phyloP scores from a whole-genome alignment of 345 rosid species.

The Syzygium oleosum region DNA sequence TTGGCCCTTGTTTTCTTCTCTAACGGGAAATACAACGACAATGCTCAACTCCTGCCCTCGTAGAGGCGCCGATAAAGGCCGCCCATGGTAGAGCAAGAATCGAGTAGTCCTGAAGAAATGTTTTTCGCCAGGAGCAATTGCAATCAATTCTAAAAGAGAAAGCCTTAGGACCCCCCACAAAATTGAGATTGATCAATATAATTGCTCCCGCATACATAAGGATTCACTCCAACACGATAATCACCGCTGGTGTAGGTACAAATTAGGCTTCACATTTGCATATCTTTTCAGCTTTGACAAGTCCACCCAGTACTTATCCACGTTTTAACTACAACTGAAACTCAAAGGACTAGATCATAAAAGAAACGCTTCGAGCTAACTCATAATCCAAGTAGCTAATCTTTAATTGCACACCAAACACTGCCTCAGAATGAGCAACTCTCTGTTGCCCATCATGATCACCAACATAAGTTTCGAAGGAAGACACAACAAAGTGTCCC shows the following conservation, averaged over 20 bases:
- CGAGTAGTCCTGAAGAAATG: not conserved
- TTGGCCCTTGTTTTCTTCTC: not conserved
- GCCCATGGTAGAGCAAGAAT: not conserved
- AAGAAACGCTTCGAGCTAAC: not conserved
- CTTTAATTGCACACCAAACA: not conserved
- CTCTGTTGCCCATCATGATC: not conserved
- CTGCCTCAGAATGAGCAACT: not conserved
- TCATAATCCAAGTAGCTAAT: not conserved
- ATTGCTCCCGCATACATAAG: not conserved
- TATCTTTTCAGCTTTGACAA: not conserved
- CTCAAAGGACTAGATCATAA: not conserved
- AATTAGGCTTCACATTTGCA: not conserved
- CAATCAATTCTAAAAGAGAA: too few species aligned
- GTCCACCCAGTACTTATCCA: not conserved
- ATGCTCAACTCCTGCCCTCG: not conserved
- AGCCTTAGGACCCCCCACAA: too few species aligned
- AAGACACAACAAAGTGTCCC: not conserved
- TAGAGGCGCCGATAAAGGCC: not conserved
- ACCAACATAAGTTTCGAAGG: not conserved
- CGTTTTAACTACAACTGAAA: not conserved
- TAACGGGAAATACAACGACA: not conserved
- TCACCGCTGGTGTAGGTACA: not conserved
- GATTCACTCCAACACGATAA: not conserved
- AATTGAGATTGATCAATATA: not conserved
- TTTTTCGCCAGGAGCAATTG: not conserved